A percentile compares a stretch with the other conserved stretches of the same genome.
Conservation (phyloP, 345 rosid genomes). For the Excoecaria cochinchinensis region DNA sequence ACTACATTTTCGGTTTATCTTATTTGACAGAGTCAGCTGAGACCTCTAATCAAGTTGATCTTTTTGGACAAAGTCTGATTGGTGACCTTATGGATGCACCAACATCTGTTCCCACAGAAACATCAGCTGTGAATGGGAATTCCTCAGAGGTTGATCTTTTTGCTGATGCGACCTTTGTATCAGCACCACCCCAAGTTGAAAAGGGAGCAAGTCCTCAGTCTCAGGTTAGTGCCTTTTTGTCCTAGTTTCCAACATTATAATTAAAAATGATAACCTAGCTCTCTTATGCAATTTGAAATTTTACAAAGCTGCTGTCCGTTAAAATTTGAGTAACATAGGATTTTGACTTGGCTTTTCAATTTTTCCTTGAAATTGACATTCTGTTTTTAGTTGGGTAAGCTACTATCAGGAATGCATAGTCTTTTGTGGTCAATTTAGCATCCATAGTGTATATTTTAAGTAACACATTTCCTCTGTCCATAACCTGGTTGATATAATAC, state of each 20-base stretch:
- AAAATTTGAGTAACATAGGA: not conserved
- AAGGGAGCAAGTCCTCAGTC: conserved; percentile 45
- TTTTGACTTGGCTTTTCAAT: not conserved
- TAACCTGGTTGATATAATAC: not conserved
- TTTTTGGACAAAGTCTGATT: conserved; percentile 71
- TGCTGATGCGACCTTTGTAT: conserved; percentile 93
- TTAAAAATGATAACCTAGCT: not conserved
- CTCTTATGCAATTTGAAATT: not conserved
- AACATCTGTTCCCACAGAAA: conserved; percentile 49
- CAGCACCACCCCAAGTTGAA: conserved; percentile 60
- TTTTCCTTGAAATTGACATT: not conserved
- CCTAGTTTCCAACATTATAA: not conserved
- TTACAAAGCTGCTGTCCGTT: not conserved
- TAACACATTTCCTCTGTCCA: not conserved
- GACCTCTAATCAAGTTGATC: conserved; percentile 68
- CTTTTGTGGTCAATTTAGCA: not conserved
- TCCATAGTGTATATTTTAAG: not conserved
- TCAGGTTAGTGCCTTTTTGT: conserved; percentile 44
- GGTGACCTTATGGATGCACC: conserved; percentile 79
- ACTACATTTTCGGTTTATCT: conserved; percentile 14
- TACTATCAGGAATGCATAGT: not conserved
- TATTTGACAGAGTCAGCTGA: conserved; percentile 58
- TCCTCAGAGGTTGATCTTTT: conserved; percentile 75
- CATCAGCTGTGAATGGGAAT: conserved; percentile 40
- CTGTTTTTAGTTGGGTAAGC: not conserved